Conservation (phyloP, 192 early-diverging fungal species). For the Mortierella antarctica region DNA sequence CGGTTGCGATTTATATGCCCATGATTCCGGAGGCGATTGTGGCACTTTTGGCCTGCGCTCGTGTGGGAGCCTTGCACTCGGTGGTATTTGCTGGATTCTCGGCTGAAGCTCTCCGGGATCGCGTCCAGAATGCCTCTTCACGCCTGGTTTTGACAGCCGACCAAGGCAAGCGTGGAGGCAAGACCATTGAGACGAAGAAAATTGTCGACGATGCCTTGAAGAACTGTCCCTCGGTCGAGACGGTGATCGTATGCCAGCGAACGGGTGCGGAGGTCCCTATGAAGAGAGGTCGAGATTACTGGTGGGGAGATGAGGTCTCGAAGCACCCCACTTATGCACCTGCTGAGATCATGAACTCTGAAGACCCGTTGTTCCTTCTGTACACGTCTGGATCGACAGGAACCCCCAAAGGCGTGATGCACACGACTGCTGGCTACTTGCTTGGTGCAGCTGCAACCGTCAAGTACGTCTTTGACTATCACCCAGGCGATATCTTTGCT, state of each 20-base stretch:
- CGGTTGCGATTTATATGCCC: constrained; percentile 97
- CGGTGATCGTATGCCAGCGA: constrained; percentile 89
- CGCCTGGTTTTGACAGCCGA: constrained; percentile 93
- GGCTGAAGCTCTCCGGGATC: constrained; percentile 91
- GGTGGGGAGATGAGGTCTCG: constrained; percentile 92
- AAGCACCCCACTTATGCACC: constrained; percentile 86
- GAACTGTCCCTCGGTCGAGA: constrained; percentile 79
- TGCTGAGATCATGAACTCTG: constrained; percentile 80
- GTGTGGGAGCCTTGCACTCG: constrained; percentile 91
- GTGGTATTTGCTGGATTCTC: constrained; percentile 99
- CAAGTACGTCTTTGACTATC: constrained; percentile 96
- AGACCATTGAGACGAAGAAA: constrained; percentile 88
- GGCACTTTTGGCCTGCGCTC: constrained; percentile 94
- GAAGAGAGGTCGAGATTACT: constrained; percentile 81
- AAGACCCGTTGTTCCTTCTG: constrained; percentile 95
- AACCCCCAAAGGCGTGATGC: constrained; percentile 93
- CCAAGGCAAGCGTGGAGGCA: constrained; percentile 93
- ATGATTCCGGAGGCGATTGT: constrained; percentile 95
- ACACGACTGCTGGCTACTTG: constrained; percentile 94
- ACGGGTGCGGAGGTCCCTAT: constrained; percentile 88
- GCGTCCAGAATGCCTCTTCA: constrained; percentile 85
- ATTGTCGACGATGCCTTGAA: constrained; percentile 93
- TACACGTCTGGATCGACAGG: constrained; percentile 95
- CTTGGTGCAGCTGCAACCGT: constrained; percentile 84
- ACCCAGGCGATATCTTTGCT: constrained; percentile 88